These are phyloP conservation scores for Venturia asperata DNA, from an alignment of 2,329 filamentous ascomycete species.

Conservation along the genomic window DNA sequence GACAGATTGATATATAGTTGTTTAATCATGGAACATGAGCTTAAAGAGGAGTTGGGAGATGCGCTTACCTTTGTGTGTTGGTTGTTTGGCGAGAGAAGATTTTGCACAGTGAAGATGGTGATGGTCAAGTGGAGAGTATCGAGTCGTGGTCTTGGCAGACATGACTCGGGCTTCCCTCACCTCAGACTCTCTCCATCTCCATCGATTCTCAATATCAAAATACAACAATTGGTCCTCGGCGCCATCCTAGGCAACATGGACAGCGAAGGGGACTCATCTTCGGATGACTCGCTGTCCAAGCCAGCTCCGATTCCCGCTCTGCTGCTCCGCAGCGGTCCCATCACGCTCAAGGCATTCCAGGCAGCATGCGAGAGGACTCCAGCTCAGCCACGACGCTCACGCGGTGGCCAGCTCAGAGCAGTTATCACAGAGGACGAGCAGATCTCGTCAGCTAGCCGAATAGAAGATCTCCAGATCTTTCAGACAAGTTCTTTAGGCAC, in stretches of 20 bases:
- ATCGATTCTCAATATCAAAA: background rate
- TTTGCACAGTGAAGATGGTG: background rate
- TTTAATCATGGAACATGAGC: conserved; percentile 52
- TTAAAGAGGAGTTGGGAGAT: background rate
- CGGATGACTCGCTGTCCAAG: conserved; percentile 3
- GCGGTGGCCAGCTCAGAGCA: background rate
- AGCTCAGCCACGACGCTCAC: conserved; percentile 4
- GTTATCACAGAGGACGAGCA: background rate
- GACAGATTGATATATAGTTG: conserved; percentile 58
- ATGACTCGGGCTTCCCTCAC: background rate
- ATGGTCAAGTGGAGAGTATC: background rate
- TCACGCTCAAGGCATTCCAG: background rate
- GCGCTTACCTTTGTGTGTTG: background rate
- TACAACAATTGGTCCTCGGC: background rate
- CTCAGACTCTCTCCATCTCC: background rate
- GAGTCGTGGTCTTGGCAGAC: background rate
- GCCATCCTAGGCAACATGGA: background rate
- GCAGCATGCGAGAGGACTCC: conserved; percentile 12
- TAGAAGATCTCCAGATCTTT: background rate
- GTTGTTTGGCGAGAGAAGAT: background rate
- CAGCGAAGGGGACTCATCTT: background rate
- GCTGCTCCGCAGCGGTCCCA: background rate
- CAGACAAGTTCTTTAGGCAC: background rate
- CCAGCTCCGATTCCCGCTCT: conserved; percentile 2
- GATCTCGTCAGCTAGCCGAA: background rate